phyloP scores from a whole-genome alignment of 2,329 filamentous ascomycete genomes.

The Trichoderma oligosporum region DNA sequence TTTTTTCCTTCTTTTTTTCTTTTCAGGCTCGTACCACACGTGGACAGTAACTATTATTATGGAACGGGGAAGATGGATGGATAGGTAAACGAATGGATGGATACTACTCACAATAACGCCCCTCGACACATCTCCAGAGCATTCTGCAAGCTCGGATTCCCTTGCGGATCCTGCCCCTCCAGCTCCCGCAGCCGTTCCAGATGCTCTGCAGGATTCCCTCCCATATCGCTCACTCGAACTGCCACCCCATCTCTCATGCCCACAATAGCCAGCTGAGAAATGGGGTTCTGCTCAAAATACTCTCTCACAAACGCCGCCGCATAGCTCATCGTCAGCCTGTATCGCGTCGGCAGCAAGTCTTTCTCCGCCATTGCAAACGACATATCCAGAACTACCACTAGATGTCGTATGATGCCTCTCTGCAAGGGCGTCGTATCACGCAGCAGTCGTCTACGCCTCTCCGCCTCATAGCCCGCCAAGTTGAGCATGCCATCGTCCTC shows the following conservation, averaged over 20 bases:
- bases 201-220: conserved; percentile 87
- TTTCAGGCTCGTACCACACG: too few species aligned
- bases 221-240: conserved; percentile 79
- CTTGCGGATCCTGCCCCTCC: conserved; percentile 63
- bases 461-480: conserved; percentile 74
- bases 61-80: too few species aligned
- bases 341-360: conserved; percentile 84
- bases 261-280: conserved; percentile 88
- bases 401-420: conserved; percentile 93
- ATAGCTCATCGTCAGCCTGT: conserved; percentile 76
- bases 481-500: conserved; percentile 78
- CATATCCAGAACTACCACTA: conserved; percentile 87
- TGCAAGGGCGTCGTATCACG: conserved; percentile 95
- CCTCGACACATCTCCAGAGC: conserved; percentile 93
- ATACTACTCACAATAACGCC: conserved; percentile 68
- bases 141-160: conserved; percentile 83
- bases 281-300: conserved; percentile 98
- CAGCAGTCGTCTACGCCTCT: conserved; percentile 74
- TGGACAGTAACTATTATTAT: too few species aligned
- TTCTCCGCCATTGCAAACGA: conserved; percentile 94
- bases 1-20: too few species aligned
- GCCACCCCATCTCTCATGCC: conserved; percentile 93
- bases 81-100: not conserved
- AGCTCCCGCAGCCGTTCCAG: conserved; percentile 69
- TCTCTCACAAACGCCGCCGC: conserved; percentile 85